Conservation (phyloP, 176 grass and related monocot genomes). For the Typha latifolia region DNA sequence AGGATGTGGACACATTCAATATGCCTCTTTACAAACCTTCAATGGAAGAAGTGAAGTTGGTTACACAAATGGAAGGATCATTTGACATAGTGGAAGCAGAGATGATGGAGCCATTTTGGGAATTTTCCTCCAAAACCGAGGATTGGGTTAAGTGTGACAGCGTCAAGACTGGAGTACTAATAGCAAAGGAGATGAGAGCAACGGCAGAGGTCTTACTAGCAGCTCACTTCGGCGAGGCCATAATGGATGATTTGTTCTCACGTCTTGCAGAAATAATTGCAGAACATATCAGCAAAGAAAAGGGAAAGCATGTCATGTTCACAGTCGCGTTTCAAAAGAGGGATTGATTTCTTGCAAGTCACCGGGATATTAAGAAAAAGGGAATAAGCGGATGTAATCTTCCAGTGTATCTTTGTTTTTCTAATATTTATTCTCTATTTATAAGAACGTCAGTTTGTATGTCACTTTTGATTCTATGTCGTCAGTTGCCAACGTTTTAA, state of each 20-base stretch:
- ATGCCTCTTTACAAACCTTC: slow-evolving; percentile 5
- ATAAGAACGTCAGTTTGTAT: no score
- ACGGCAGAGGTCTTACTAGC: neutral
- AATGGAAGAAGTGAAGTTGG: slow-evolving; percentile 19
- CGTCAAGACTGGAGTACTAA: neutral
- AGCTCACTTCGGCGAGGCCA: slow-evolving; percentile 11
- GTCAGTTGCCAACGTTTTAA: no score
- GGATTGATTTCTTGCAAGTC: neutral
- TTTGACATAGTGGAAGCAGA: slow-evolving; percentile 7
- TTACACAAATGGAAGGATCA: slow-evolving; percentile 5
- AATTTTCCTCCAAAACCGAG: no score
- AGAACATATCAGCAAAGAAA: neutral
- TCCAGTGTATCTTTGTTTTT: neutral
- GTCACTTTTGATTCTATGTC: no score
- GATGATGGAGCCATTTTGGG: neutral
- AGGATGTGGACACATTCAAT: slow-evolving; percentile 16
- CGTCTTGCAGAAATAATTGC: neutral
- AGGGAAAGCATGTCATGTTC: neutral
- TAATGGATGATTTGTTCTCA: slow-evolving; percentile 13
- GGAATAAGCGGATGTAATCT: neutral
- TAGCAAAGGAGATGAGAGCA: neutral
- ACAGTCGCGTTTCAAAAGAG: neutral
- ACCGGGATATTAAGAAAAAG: neutral
- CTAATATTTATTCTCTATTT: no score
- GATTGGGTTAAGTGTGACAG: neutral